Evolutionary conservation across 495 filamentous ascomycete species (phyloP), one percentile per base, ranked within the genome.

Genomic region (Pseudomonodictys pantanalensis): DNA sequence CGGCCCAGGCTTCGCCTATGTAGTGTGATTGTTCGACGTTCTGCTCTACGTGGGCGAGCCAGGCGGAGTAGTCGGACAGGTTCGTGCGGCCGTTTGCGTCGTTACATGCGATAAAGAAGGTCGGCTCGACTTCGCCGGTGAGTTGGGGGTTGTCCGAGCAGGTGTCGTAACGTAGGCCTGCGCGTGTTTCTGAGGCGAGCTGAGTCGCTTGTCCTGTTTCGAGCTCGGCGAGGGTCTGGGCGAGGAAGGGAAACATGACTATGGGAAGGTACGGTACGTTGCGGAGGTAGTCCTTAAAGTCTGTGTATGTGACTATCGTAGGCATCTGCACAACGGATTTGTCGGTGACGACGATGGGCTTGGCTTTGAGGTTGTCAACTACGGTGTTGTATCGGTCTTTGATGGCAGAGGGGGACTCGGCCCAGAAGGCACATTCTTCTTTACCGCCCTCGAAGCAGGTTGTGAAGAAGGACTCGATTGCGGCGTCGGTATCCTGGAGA

Each of bases 71-170:
- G 80, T 77, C 1, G 59, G 45, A 1, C 64, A 58, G 49, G 69
- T 90, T 87, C 0, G 78, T 73, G 62, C 88, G 90, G 1, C 84
- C 69, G 42, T 90, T 83, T 2, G 83, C 83, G 76, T 67, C 12
- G 73, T 79, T 0, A 80, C 79, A 64, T 52, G 30, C 24, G 22
- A 41, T 52, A 25, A 35, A 22, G 26, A 6, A 6, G 0, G 52
- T 20, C 32, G 50, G 18, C 46, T 58, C 25, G 39, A 58, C 22
- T 41, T 35, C 17, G 47, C 28, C 24, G 46, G 12, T 29, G 52
- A 17, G 10, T 9, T 10, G 32, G 1, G 15, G 3, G 25, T 51
- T 24, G 45, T 52, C 58, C 15, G 26, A 32, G 51, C 55, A 64
- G 18, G 38, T 29, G 55, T 70, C 65, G 9, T 25, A 24, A 2